Percentiles rank a stretch among this genome's conserved stretches.
Conservation (phyloP, 2,329 filamentous ascomycete genomes). For the Leptographium wingfieldii region DNA sequence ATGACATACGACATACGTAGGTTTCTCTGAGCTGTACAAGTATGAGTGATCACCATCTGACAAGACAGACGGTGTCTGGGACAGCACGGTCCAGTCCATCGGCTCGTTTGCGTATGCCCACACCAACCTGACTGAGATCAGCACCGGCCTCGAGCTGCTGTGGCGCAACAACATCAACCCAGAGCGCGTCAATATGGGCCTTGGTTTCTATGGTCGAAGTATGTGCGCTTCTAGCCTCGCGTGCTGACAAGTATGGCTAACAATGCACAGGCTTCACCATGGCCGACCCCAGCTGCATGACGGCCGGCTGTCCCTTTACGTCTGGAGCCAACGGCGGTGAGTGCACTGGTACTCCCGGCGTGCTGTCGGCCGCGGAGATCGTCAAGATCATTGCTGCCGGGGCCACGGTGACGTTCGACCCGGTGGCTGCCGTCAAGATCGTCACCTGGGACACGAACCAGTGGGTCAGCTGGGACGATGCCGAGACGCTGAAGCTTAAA, state of each 20-base stretch:
- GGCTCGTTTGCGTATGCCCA: conserved; percentile 24
- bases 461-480: conserved; percentile 22
- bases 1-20: conserved; percentile 20
- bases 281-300: conserved; percentile 13
- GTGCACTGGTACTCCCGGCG: conserved; percentile 14
- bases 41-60: too few relatives aligned
- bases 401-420: conserved; percentile 7
- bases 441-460: conserved; percentile 17
- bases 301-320: conserved; percentile 15
- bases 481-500: conserved; percentile 17
- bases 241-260: too few relatives aligned
- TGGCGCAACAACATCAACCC: conserved; percentile 32
- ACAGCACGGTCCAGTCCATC: conserved; percentile 12
- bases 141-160: conserved; percentile 27
- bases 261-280: conserved; percentile 8
- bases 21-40: too few relatives aligned
- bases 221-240: too few relatives aligned
- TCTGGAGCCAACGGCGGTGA: conserved; percentile 10
- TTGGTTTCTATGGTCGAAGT: conserved; percentile 28
- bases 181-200: conserved; percentile 27
- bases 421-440: conserved; percentile 17
- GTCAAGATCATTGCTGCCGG: conserved; percentile 10
- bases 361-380: conserved; percentile 17
- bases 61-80: conserved; percentile 23
- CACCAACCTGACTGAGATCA: conserved; percentile 34